Evolutionary conservation across 805 yeast species (phyloP), one percentile per base, ranked within the genome.

Genomic region (Ogataea sp.): DNA sequence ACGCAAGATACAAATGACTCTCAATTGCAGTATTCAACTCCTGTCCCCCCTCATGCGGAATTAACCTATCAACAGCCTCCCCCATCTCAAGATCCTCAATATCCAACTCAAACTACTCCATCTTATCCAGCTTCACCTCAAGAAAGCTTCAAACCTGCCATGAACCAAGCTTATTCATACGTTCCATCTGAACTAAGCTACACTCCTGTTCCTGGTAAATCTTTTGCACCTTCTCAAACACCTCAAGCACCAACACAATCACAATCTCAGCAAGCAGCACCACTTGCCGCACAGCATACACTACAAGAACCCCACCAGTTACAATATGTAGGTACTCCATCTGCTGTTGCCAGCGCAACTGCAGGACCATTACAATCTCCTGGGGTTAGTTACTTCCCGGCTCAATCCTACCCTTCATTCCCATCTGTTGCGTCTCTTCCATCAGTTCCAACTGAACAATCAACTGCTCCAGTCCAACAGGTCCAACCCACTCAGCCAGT

Each of bases 181-280:
- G 11, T 23, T 11, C 26, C 26, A 23, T 23, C 26, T 8, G 26
- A 23, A 23, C 11, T 23, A 23, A 23, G 26, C 11, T 23, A 23
- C 26, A 11, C 11, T 11, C 26, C 26, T 11, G 11, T 11, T 8
- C 26, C 26, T 8, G 26, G 7, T 23, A 7, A 23, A n/a, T n/a
- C n/a, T n/a, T n/a, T n/a, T n/a, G n/a, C n/a, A n/a, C n/a, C 26
- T 23, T 23, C 26, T 11, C 26, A 23, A 42, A 18, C 34, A 27
- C 26, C 41, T 36, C 20, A 48, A 42, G 36, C 37, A 26, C 20
- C 40, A 32, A 35, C 33, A 27, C 44, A 42, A 21, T 41, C 33
- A 23, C 38, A 32, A 36, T 31, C 17, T 31, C 39, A 28, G 32
- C 49, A n/a, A 16, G 38, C 21, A 26, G 48, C 39, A 32, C 34